Evolutionary conservation across 768 basidiomycete species (phyloP).

Genomic region (Leucocoprinus birnbaumii): DNA sequence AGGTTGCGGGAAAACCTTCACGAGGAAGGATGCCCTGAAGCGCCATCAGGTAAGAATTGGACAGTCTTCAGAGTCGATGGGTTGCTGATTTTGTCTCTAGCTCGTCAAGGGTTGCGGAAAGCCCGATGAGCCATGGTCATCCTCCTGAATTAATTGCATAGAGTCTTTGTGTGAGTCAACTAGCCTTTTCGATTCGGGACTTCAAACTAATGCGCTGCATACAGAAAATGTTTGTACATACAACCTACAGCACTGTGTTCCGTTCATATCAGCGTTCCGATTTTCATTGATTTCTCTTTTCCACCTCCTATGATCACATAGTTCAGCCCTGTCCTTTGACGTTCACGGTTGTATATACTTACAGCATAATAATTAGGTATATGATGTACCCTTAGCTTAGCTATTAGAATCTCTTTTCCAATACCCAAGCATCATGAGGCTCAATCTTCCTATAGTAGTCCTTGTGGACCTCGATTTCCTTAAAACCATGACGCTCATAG

Average conservation of each 20-base stretch:
- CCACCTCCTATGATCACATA: background rate
- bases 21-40: conserved; percentile 83
- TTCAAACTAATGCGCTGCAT: background rate
- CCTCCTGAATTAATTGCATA: conserved; percentile 3
- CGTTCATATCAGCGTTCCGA: background rate
- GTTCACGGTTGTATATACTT: background rate
- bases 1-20: conserved; percentile 85
- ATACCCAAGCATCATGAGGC: conserved; percentile 84
- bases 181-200: background rate
- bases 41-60: conserved; percentile 66
- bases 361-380: conserved; percentile 2
- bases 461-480: conserved; percentile 58
- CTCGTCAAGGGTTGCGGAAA: conserved; percentile 79
- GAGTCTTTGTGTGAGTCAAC: background rate
- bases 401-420: conserved; percentile 46
- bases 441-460: conserved; percentile 89
- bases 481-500: conserved; percentile 84
- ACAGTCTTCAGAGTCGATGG: conserved; percentile 11
- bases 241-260: background rate
- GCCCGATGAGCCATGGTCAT: conserved; percentile 50
- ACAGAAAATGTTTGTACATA: background rate
- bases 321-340: background rate
- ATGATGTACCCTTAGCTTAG: no score
- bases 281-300: background rate
- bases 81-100: conserved; percentile 29